phyloP scores from a whole-genome alignment of 495 filamentous ascomycete species.

The Annulohypoxylon bovei region DNA sequence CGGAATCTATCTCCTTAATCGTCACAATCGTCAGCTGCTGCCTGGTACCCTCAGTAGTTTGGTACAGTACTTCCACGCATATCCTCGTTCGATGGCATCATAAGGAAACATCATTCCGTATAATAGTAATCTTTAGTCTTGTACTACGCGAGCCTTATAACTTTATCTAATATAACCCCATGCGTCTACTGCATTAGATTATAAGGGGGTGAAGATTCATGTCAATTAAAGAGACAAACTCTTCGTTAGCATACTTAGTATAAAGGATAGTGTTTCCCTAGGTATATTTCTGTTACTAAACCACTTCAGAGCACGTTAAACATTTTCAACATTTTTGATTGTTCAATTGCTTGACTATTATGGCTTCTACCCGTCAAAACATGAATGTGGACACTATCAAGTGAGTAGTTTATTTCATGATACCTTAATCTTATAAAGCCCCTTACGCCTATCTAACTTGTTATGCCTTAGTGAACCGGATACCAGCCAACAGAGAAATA shows the following conservation, averaged over 20 bases:
- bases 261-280: neutral
- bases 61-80: neutral
- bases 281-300: neutral
- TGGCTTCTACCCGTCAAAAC: slow-evolving; percentile 1
- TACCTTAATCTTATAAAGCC: neutral
- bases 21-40: neutral
- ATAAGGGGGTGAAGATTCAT: neutral
- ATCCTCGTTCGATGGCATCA: neutral
- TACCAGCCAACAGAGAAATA: neutral
- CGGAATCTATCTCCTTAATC: neutral
- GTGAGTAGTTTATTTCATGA: neutral
- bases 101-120: neutral
- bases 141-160: neutral
- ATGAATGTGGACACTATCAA: neutral
- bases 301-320: neutral
- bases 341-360: neutral
- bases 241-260: neutral
- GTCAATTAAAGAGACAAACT: neutral
- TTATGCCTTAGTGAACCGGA: neutral
- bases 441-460: neutral
- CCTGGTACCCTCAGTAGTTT: neutral
- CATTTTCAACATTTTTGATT: neutral
- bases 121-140: neutral
- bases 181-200: neutral
- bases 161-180: neutral